Conservation (phyloP, 2,329 filamentous ascomycete genomes). For the Thielaviopsis populi region DNA sequence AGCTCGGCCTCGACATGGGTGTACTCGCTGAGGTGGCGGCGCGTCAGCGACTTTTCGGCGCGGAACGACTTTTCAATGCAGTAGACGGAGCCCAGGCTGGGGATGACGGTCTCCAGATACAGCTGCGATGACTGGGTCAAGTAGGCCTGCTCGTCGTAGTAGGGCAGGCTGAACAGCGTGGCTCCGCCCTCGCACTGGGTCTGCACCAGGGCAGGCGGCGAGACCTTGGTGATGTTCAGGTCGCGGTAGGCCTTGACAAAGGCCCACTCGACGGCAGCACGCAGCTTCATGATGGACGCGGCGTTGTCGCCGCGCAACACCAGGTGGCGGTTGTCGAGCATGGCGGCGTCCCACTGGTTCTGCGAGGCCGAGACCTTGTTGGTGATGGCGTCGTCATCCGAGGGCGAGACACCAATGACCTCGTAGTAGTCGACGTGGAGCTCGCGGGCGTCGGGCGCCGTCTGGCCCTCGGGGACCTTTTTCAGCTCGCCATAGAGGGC, state of each 20-base stretch:
- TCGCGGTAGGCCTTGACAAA: constrained; percentile 71
- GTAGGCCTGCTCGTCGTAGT: constrained; percentile 82
- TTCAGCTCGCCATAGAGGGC: constrained; percentile 72
- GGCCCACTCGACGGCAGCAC: constrained; percentile 63
- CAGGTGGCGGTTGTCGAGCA: constrained; percentile 72
- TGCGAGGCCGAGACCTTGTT: constrained; percentile 45
- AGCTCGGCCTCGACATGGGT: constrained; percentile 93
- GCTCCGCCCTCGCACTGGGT: constrained; percentile 88
- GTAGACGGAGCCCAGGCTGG: constrained; percentile 85
- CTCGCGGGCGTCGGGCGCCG: constrained; percentile 72
- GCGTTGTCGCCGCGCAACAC: constrained; percentile 71
- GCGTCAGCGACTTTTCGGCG: constrained; percentile 87
- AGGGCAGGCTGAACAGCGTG: constrained; percentile 78
- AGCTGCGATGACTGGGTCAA: constrained; percentile 94
- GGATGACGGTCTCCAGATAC: constrained; percentile 89
- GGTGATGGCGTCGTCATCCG: constrained; percentile 82
- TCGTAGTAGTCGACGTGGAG: constrained; percentile 81
- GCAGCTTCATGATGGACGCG: constrained; percentile 76
- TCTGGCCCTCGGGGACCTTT: constrained; percentile 60
- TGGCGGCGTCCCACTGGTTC: constrained; percentile 41
- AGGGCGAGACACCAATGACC: constrained; percentile 63
- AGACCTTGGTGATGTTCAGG: constrained; percentile 64
- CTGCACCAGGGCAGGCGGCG: constrained; percentile 80
- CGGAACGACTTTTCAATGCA: constrained; percentile 98
- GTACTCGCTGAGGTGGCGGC: constrained; percentile 89